Conservation (phyloP, 352 stramenopile species). For the Phytopythium delawarense region DNA sequence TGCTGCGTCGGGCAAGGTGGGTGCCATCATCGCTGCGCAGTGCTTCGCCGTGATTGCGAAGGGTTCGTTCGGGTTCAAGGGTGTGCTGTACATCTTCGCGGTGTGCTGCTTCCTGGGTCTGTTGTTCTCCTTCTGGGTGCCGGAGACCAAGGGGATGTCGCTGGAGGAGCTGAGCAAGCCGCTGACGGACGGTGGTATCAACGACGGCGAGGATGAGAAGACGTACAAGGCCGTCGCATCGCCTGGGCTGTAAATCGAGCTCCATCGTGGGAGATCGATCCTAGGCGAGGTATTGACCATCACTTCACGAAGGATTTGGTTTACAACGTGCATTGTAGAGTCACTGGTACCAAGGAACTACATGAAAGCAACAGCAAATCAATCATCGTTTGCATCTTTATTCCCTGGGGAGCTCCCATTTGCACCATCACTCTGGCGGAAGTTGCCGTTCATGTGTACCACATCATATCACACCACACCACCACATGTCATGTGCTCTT, state of each 20-base stretch:
- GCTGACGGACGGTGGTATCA: not conserved
- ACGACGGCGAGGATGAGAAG: not conserved
- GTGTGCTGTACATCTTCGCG: constrained; percentile 43
- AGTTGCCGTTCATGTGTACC: not conserved
- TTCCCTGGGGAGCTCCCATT: not conserved
- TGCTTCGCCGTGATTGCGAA: constrained; percentile 44
- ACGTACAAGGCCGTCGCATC: not conserved
- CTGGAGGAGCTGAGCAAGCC: constrained; percentile 37
- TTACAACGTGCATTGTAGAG: no score
- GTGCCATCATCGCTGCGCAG: constrained; percentile 51
- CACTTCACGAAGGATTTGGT: no score
- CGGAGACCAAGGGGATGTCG: constrained; percentile 47
- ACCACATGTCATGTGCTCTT: not conserved
- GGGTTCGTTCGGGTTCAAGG: constrained; percentile 36
- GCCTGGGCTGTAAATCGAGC: not conserved
- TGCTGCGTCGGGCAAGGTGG: constrained; percentile 65
- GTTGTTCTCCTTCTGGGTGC: constrained; percentile 46
- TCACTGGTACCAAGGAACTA: no score
- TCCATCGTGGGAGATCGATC: not conserved
- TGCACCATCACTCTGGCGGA: not conserved
- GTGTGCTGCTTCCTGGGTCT: constrained; percentile 41
- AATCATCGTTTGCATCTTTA: no score
- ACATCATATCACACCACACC: not conserved
- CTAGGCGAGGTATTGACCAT: no score
- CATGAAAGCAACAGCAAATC: no score